phyloP scores from a whole-genome alignment of 495 filamentous ascomycete genomes.

The Cryomyces minteri region DNA sequence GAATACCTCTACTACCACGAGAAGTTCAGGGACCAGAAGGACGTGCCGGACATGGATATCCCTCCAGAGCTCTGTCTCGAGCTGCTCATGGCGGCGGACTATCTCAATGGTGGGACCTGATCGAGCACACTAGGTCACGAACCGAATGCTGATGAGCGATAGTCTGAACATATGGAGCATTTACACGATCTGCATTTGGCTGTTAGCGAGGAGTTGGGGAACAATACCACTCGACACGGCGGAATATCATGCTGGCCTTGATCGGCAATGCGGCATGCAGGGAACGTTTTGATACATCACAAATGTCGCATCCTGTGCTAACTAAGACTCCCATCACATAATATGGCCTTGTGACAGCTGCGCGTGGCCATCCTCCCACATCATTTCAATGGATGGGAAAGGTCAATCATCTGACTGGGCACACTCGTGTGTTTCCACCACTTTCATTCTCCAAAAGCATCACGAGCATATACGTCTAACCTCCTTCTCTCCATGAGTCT shows the following conservation, averaged over 20 bases:
- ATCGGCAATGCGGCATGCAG: not conserved
- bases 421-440: not conserved
- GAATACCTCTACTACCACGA: slow-evolving; percentile 70
- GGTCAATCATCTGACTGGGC: not conserved
- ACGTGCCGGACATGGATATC: slow-evolving; percentile 84
- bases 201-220: not conserved
- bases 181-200: not conserved
- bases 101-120: slow-evolving; percentile 27
- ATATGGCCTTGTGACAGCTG: not conserved
- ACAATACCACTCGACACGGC: not conserved
- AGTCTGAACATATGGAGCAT: not conserved
- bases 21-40: slow-evolving; percentile 52
- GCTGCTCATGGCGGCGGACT: slow-evolving; percentile 69
- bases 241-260: not conserved
- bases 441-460: not conserved
- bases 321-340: not conserved
- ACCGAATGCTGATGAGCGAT: not conserved
- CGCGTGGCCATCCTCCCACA: not conserved
- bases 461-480: slow-evolving; percentile 4
- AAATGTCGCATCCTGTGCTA: not conserved
- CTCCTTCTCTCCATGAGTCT: not conserved
- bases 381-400: not conserved
- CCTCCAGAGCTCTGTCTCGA: slow-evolving; percentile 60
- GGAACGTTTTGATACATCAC: not conserved
- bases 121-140: not conserved